Percentiles rank a stretch among this genome's conserved stretches.
Conservation (phyloP, 2,329 filamentous ascomycete species). For the Rutstroemia sp. region DNA sequence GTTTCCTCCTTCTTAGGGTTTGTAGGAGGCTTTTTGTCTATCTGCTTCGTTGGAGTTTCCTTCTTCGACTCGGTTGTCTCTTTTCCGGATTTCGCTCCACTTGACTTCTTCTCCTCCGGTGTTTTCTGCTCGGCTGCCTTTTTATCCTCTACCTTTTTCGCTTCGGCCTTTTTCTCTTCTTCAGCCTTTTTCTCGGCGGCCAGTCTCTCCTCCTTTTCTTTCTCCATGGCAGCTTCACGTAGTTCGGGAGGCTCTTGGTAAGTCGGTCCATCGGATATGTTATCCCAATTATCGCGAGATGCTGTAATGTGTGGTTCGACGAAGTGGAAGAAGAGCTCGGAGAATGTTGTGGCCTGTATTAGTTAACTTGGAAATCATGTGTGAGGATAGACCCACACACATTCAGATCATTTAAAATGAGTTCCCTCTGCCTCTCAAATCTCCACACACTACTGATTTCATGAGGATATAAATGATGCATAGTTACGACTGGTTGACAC, state of each 20-base stretch:
- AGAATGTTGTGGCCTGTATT: conserved; percentile 9
- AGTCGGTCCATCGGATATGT: conserved; percentile 41
- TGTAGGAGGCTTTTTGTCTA: not conserved
- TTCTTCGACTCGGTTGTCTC: not conserved
- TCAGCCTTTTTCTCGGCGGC: not conserved
- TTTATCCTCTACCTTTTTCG: not conserved
- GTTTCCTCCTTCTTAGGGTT: too few relatives aligned
- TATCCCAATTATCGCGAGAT: conserved; percentile 43
- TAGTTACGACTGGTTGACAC: conserved; percentile 50
- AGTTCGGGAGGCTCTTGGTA: conserved; percentile 24
- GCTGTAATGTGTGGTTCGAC: conserved; percentile 37
- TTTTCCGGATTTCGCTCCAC: not conserved
- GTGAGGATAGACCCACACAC: not conserved
- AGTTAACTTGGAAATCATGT: not conserved
- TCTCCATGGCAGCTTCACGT: not conserved
- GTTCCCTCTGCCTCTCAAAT: conserved; percentile 37
- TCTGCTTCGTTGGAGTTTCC: not conserved
- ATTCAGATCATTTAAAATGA: conserved; percentile 10
- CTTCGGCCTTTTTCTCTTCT: not conserved
- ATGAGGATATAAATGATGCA: conserved; percentile 47
- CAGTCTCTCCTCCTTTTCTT: not conserved
- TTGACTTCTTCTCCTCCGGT: conserved; percentile 1
- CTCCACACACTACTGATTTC: conserved; percentile 46
- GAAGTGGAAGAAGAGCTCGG: conserved; percentile 42
- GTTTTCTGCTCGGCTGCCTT: not conserved